A percentile compares a stretch with the other conserved stretches of the same genome.
phyloP scores from a whole-genome alignment of 1,139 yeast genomes.

The Taiozyma sp. region DNA sequence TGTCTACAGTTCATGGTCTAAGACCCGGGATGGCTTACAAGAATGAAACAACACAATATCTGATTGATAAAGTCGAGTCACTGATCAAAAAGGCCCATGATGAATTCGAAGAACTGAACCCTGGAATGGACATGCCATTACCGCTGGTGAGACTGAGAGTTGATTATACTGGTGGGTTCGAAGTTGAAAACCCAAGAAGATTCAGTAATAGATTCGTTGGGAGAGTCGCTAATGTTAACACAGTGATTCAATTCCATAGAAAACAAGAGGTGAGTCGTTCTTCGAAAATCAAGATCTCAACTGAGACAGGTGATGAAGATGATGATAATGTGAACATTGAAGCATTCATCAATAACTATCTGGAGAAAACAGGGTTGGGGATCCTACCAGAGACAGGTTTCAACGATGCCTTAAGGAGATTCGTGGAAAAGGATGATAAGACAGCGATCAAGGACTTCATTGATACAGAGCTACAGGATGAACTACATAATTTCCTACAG shows the following conservation, averaged over 20 bases:
- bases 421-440: conserved; percentile 82
- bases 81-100: conserved; percentile 57
- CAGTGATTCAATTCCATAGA: conserved; percentile 71
- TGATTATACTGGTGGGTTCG: conserved; percentile 87
- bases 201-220: conserved; percentile 92
- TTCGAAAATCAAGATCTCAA: conserved; percentile 9
- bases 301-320: conserved; percentile 22
- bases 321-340: conserved; percentile 42
- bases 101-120: conserved; percentile 42
- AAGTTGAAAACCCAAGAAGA: conserved; percentile 85
- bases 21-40: conserved; percentile 63
- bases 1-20: conserved; percentile 49
- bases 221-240: conserved; percentile 82
- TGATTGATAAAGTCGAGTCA: conserved; percentile 59
- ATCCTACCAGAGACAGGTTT: conserved; percentile 77
- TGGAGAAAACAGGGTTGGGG: conserved; percentile 59
- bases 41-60: conserved; percentile 55
- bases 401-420: conserved; percentile 65
- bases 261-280: conserved; percentile 30
- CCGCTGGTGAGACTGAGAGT: conserved; percentile 83
- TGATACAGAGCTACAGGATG: conserved; percentile 58
- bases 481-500: conserved; percentile 51
- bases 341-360: conserved; percentile 53
- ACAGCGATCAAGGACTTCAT: conserved; percentile 65
- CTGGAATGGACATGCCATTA: conserved; percentile 43